phyloP scores from a whole-genome alignment of 2,329 filamentous ascomycete species.

The Sporothrix euskadiensis region DNA sequence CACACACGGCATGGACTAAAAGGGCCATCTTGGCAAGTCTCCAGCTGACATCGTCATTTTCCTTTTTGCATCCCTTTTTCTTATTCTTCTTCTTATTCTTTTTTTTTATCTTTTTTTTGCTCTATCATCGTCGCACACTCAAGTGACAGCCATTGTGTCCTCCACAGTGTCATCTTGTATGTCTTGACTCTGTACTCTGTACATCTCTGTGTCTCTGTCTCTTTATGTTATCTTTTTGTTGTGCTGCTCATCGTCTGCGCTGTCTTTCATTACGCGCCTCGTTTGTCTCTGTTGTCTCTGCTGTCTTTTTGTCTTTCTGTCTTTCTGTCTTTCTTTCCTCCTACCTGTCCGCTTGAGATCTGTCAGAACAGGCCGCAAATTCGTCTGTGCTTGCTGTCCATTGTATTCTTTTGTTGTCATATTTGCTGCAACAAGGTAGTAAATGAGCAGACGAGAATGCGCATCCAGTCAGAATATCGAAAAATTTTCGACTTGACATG shows the following conservation, averaged over 20 bases:
- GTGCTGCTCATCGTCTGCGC: background rate
- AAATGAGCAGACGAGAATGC: too few species aligned
- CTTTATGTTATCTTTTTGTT: background rate
- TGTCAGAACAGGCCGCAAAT: background rate
- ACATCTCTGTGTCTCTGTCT: background rate
- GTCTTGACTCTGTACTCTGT: constrained; percentile 9
- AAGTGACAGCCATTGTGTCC: background rate
- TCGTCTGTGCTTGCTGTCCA: background rate
- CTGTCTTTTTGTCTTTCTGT: background rate
- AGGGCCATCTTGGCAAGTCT: background rate
- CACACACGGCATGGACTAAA: background rate
- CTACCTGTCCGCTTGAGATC: background rate
- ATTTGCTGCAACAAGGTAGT: background rate
- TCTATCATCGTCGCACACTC: background rate
- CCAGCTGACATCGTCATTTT: background rate
- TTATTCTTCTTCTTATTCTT: background rate
- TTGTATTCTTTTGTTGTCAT: background rate
- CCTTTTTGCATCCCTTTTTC: background rate
- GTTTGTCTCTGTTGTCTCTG: too few species aligned
- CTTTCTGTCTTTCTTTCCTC: background rate
- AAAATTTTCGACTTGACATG: background rate
- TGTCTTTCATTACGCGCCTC: background rate
- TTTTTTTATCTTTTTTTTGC: background rate
- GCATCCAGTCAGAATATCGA: too few species aligned
- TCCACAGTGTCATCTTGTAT: constrained; percentile 6